Base-by-base conservation (phyloP, 202 grass and related monocot species). In the Digitaria exilis region DNA sequence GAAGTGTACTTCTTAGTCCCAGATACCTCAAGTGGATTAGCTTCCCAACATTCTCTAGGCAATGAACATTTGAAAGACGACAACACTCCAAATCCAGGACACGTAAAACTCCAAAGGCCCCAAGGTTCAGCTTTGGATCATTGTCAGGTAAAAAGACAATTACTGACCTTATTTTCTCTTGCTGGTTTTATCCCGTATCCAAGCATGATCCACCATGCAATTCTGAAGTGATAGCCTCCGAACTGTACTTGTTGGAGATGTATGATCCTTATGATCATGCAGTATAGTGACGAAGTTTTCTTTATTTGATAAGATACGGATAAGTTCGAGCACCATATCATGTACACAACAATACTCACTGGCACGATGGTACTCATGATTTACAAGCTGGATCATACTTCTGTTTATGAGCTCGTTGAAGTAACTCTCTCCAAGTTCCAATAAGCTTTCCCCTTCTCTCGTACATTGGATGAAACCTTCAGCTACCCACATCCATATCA, bases 351-450 rank as follows among this genome's bases (percentile, higher is more conserved):
- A 61, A 13, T 0, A 0, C 2, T 60, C 0, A 2, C 11, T 18
- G 2, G n/a, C n/a, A n/a, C n/a, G n/a, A 71, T 0, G 0, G 2
- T 21, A 11, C 0, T 0, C 0, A 0, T 9, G 2, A 17, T 28
- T 12, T 1, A 60, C 0, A 0, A 37, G 74, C 19, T 61, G 37
- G 15, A 77, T 19, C 55, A 77, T 13, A 7, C 13, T 61, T 77
- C 37, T 77, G 3, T 61, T 62, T 61, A 77, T 19, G 0, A 77
- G 55, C 37, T 61, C 55, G 6, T 61, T 59, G 4, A 76, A 59
- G 7, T 76, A 76, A 13, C 2, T 44, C 22, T 76, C 73, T 2
- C 54, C 55, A 0, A 61, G 0, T 43, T 43, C 7, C 28, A 42
- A 76, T 18, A 12, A 0, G 3, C 16, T 2, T 25, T 18, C 0